Evolutionary conservation across 768 basidiomycete genomes (phyloP).

Genomic region (Phylloporus scabripes): DNA sequence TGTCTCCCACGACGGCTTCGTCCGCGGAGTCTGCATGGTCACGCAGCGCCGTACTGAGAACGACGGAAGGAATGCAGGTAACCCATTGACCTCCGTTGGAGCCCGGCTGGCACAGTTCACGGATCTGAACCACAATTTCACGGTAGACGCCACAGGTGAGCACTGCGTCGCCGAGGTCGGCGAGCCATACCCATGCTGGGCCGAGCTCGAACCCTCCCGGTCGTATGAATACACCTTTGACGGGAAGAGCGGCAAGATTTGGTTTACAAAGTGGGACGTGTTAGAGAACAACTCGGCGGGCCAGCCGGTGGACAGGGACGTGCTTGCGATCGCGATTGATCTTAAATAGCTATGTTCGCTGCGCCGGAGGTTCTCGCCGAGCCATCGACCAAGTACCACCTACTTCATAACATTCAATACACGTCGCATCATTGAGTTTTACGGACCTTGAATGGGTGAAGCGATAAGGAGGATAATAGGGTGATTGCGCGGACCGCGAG

Average conservation of each 20-base stretch:
- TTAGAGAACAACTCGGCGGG: conserved; percentile 1
- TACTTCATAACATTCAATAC: too few relatives aligned
- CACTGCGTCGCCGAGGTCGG: conserved; percentile 11
- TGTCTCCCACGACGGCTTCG: conserved; percentile 12
- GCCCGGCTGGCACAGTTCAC: neutral
- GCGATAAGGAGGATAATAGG: too few relatives aligned
- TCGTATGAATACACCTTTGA: conserved; percentile 10
- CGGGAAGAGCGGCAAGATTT: conserved; percentile 11
- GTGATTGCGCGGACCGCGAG: too few relatives aligned
- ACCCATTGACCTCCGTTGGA: neutral
- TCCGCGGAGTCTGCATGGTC: conserved; percentile 11
- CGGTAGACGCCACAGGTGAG: conserved; percentile 16
- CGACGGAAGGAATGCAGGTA: neutral
- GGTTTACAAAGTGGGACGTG: conserved; percentile 6
- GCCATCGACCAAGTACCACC: too few relatives aligned
- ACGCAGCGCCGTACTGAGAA: neutral
- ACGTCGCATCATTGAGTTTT: too few relatives aligned
- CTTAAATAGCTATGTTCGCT: conserved; percentile 3
- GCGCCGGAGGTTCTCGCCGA: too few relatives aligned
- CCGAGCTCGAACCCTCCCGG: neutral
- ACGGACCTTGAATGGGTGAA: too few relatives aligned
- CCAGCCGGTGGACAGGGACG: neutral
- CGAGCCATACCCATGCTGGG: conserved; percentile 9
- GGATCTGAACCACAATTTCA: conserved; percentile 8
- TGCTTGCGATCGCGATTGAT: conserved; percentile 10